Conservation (phyloP, 2,329 filamentous ascomycete species). For the Raffaelea deltoideospora region DNA sequence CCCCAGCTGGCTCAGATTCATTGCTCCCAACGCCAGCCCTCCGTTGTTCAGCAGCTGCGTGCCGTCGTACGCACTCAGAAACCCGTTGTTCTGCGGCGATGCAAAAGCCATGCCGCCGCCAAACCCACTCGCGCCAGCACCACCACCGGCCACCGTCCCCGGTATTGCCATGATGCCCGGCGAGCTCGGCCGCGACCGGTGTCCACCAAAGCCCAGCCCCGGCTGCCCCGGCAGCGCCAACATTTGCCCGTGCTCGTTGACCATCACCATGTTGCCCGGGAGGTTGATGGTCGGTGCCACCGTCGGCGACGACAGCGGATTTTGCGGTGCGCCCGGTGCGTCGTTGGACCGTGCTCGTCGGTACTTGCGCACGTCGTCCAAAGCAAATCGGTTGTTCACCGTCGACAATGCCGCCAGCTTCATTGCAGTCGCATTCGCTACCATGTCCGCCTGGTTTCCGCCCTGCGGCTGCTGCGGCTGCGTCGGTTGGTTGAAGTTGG, state of each 20-base stretch:
- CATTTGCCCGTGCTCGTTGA: slow-evolving; percentile 84
- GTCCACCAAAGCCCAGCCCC: slow-evolving; percentile 39
- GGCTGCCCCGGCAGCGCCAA: slow-evolving; percentile 55
- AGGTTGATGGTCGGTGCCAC: slow-evolving; percentile 45
- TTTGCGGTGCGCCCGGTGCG: slow-evolving; percentile 44
- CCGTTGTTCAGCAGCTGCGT: slow-evolving; percentile 51
- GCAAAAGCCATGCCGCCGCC: slow-evolving; percentile 54
- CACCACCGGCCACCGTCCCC: slow-evolving; percentile 40
- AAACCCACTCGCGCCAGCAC: slow-evolving; percentile 48
- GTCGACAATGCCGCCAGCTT: slow-evolving; percentile 93
- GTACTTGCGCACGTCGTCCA: slow-evolving; percentile 95
- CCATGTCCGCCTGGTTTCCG: slow-evolving; percentile 76
- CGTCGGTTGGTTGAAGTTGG: slow-evolving; percentile 74
- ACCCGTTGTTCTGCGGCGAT: slow-evolving; percentile 88
- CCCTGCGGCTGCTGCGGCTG: slow-evolving; percentile 32
- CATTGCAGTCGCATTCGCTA: slow-evolving; percentile 97
- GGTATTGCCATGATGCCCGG: too few species aligned
- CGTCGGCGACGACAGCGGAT: slow-evolving; percentile 50
- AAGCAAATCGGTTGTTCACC: slow-evolving; percentile 92
- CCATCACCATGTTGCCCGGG: slow-evolving; percentile 70
- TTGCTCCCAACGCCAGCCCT: slow-evolving; percentile 41
- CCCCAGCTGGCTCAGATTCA: slow-evolving; percentile 44
- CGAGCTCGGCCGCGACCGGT: slow-evolving; percentile 77
- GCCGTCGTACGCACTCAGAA: slow-evolving; percentile 75
- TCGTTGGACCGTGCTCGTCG: slow-evolving; percentile 83